Evolutionary conservation across 1,139 yeast genomes (phyloP), one percentile per base, ranked within the genome.

Genomic region (Starmera stellimalicola): DNA sequence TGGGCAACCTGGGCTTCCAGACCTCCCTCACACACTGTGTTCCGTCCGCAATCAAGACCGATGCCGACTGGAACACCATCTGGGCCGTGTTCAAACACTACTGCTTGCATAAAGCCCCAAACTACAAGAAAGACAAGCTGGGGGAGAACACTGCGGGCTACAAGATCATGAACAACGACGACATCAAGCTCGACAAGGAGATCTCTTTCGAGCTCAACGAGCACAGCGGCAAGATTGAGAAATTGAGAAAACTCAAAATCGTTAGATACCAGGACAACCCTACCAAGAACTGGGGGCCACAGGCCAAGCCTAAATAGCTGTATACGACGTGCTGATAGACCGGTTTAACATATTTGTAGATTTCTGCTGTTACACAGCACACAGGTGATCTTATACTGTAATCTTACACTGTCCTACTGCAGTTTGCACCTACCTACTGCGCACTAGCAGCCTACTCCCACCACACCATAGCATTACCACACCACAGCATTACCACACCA

Each of bases 241-340:
- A 60, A 37, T 63, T 84, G 38, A 68, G 95, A 46, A 78, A 73
- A 44, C 65, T 84, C 40, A 85, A 85, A 58, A 73, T 88, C 54
- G 85, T 85, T 14, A 68, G 95, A 45, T 88, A 70, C 57, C 98
- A 87, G 55, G 87, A 79, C 51, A 88, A 88, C 53, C 98, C 98
- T 10, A 72, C 84, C 2, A 84, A 81, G 56, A 79, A 83, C 54
- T 91, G 98, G 98, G 98, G 98, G 0, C 98, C 96, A 26, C 84
- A 82, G 60, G 75, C 94, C 4, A 73, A 78, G 48, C 91, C 91
- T 17, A 54, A 50, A 36, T 50, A 30, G 20, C n/a, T n/a, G n/a
- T n/a, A n/a, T n/a, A n/a, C n/a, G n/a, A n/a, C n/a, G n/a, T n/a
- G n/a, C n/a, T n/a, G n/a, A n/a, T n/a, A n/a, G n/a, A n/a, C n/a